Percentiles rank a stretch among this genome's conserved stretches.
These are phyloP conservation scores for Gossypium mustelinum DNA, from an alignment of 345 rosid species.

Conservation along the genomic window DNA sequence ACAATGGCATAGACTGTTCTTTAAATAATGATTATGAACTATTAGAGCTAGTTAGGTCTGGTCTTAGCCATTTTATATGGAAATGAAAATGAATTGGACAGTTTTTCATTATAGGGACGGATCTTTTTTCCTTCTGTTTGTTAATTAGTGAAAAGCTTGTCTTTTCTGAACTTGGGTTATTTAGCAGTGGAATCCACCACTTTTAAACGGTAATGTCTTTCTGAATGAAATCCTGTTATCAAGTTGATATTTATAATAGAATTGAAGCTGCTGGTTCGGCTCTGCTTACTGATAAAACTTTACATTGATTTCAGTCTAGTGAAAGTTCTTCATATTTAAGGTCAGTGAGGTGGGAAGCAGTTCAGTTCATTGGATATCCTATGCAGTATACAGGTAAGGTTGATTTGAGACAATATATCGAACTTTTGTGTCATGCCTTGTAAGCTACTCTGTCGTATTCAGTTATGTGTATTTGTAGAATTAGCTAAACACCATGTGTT, in stretches of 20 bases:
- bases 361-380: neutral
- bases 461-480: neutral
- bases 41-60: neutral
- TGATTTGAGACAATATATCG: neutral
- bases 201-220: neutral
- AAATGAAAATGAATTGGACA: neutral
- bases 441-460: neutral
- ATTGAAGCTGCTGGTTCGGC: constrained; percentile 2
- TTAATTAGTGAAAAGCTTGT: neutral
- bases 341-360: neutral
- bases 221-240: neutral
- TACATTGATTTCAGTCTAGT: neutral
- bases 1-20: neutral
- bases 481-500: neutral
- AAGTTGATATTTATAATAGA: neutral
- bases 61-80: neutral
- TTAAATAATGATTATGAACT: neutral
- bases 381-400: neutral
- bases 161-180: neutral
- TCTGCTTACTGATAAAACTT: no score
- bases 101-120: neutral
- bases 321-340: neutral
- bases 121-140: neutral
- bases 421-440: neutral
- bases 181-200: neutral